phyloP scores from a whole-genome alignment of 306 rosid genomes.

The Malus sieversii region DNA sequence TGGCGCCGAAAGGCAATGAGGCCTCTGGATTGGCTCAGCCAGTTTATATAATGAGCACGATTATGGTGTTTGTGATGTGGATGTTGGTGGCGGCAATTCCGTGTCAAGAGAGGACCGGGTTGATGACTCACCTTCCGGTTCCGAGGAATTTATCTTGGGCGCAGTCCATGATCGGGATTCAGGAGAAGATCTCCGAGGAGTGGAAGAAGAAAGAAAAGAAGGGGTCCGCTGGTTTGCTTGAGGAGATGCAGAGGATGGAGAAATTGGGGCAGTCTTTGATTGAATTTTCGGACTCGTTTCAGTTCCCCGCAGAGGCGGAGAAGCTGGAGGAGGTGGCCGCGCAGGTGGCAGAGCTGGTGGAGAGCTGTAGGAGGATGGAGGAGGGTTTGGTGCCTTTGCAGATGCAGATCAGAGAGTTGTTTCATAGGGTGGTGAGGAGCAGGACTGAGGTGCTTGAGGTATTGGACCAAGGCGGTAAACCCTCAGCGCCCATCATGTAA shows the following conservation, averaged over 20 bases:
- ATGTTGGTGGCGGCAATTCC: slow-evolving; percentile 71
- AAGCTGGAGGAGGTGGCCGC: slow-evolving; percentile 44
- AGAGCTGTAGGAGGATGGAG: slow-evolving; percentile 70
- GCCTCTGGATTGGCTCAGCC: slow-evolving; percentile 47
- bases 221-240: slow-evolving; percentile 55
- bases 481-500: slow-evolving; percentile 34
- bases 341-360: slow-evolving; percentile 62
- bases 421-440: slow-evolving; percentile 77
- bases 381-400: slow-evolving; percentile 82
- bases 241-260: slow-evolving; percentile 86
- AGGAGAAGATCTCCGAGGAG: slow-evolving; percentile 81
- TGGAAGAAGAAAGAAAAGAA: slow-evolving; percentile 98
- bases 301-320: slow-evolving; percentile 53
- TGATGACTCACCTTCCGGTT: slow-evolving; percentile 43
- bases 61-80: slow-evolving; percentile 72
- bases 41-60: slow-evolving; percentile 57
- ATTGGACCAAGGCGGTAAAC: slow-evolving; percentile 61
- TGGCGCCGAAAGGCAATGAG: slow-evolving; percentile 66
- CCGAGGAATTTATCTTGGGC: slow-evolving; percentile 64
- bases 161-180: slow-evolving; percentile 56
- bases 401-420: slow-evolving; percentile 79
- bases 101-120: slow-evolving; percentile 78
- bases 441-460: slow-evolving; percentile 68
- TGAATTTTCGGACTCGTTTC: slow-evolving; percentile 61
- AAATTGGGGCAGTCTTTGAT: slow-evolving; percentile 43